Base-by-base conservation (phyloP, 306 rosid genomes). In the Echinosophora koreensis region DNA sequence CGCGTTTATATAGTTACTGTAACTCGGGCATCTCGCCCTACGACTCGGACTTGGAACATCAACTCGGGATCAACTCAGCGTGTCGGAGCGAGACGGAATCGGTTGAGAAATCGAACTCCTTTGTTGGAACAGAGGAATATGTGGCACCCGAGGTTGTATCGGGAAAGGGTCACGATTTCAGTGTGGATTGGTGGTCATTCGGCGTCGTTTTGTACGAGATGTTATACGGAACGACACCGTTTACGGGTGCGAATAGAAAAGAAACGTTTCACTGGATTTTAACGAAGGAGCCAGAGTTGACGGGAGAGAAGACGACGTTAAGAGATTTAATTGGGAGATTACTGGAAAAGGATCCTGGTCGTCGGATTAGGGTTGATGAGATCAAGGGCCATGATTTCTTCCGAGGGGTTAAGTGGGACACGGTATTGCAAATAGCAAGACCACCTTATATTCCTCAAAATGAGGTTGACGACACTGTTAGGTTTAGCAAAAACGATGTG, bases 101-200 rank as follows among this genome's bases (percentile, higher is more conserved):
- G 8, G 83, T 88, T 2, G 95, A 85, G 64, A 92, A 89, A 64
- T 95, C 94, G 0, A 95, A 90, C 79, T 95, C 98, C 64, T 95
- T 95, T 77, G 98, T 95, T 0, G 98, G 98, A 12, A 95, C 97
- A 17, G 98, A 95, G 77, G 98, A 95, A 51, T 95, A 95, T 83
- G 97, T 95, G 59, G 92, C 97, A n/a, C 98, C 98, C 0, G 98
- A 95, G 77, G 82, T 95, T 3, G 81, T 95, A 0, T 51, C 84
- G 3, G 98, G 92, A 2, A 58, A 86, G 32, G 98, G 97, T 14
- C 98, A 95, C 72, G 84, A 84, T 41, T 95, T 88, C 44, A 77
- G 87, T 8, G 98, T 88, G 0, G 98, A 95, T 68, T 95, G 98
- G 98, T 95, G 98, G 98, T 89, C 98, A 3, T 78, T 87, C 16